Evolutionary conservation across 2,329 filamentous ascomycete species (phyloP), one percentile per base, ranked within the genome.

Genomic region (Podosphaera leucotricha): DNA sequence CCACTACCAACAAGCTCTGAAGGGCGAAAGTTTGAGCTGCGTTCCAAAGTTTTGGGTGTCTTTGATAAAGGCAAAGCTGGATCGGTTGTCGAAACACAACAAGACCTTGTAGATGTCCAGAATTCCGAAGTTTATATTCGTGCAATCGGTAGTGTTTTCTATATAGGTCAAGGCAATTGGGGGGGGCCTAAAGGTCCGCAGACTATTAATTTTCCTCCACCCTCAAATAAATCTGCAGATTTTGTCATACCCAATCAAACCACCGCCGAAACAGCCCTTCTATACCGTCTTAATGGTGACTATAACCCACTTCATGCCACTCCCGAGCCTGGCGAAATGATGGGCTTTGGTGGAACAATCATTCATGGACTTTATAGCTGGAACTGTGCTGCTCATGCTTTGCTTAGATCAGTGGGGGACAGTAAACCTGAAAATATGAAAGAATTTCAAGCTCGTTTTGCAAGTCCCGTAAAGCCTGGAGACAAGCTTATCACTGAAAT

Each of bases 301-400:
- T 93, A 93, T 64, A 93, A 93, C 65, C 86, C 85, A 22, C 75
- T 93, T 30, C 85, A 93, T 59, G 84, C 83, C 6, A 81, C 80
- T 16, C 84, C 84, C 11, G 81, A 84, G 62, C 82, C 84, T 0
- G 84, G 84, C 48, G 64, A 72, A 61, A 79, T 84, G 64, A 92
- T 93, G 82, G 85, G 86, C 47, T 93, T 92, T 53, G 82, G 83
- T 22, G 85, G 85, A 28, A 67, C 75, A 53, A 93, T 93, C 60
- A 80, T 92, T 59, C 85, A 93, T 63, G 86, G 86, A 18, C 67
- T 93, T 39, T 92, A 77, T 64, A 82, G 75, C 53, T 93, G 81
- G 77, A 93, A 93, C 64, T 72, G 72, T 46, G 72, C 80, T 1
- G 72, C 72, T 15, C 82, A 87, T 56, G 75, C 71, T 22, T 65